phyloP scores from a whole-genome alignment of 2,329 filamentous ascomycete genomes.

The Venturia aucupariae region DNA sequence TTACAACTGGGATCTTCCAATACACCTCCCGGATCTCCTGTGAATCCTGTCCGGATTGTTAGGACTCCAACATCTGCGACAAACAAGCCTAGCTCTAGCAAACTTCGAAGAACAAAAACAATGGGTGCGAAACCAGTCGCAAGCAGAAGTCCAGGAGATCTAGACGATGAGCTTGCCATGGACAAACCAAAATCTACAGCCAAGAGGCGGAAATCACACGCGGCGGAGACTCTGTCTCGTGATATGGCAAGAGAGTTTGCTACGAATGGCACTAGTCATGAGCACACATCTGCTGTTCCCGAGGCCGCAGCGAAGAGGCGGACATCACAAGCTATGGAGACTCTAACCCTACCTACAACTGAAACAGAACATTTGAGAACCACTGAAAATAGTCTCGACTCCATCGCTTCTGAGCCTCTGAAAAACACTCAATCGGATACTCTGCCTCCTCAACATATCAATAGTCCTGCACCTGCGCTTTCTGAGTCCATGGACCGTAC shows the following conservation, averaged over 20 bases:
- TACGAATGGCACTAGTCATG: background rate
- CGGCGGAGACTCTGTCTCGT: background rate
- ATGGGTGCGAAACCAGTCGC: background rate
- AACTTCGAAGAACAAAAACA: conserved; percentile 3
- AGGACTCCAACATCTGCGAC: background rate
- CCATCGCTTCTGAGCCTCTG: background rate
- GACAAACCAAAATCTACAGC: background rate
- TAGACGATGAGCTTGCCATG: background rate
- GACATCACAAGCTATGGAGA: background rate
- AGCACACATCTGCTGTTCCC: background rate
- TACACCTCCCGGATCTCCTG: conserved; percentile 1
- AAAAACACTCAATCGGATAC: background rate
- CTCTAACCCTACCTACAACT: background rate
- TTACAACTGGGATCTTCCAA: background rate
- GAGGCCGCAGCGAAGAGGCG: background rate
- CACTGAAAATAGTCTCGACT: too few relatives aligned
- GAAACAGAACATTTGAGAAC: background rate
- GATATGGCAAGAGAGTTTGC: background rate
- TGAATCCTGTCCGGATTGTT: background rate
- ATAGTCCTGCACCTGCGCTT: background rate
- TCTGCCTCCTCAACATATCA: background rate
- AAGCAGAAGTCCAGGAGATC: background rate
- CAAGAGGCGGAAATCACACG: background rate
- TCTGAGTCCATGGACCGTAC: background rate
- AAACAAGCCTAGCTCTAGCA: background rate